Evolutionary conservation across 306 rosid genomes (phyloP).

Genomic region (Pyrus communis): DNA sequence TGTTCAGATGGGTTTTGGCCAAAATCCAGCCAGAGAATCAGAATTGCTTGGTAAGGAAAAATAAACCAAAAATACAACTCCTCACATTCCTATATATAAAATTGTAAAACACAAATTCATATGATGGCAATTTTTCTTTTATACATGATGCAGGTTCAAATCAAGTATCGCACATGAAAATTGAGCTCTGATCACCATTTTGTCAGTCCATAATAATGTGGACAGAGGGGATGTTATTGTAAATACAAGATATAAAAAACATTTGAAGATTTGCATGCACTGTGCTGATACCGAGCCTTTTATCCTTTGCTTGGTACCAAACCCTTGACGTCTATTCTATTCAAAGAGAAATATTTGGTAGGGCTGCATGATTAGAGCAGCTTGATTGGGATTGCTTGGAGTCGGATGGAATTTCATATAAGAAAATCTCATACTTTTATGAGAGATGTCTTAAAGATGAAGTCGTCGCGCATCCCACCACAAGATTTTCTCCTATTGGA

Average conservation of each 20-base stretch:
- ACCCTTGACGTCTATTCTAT: not conserved
- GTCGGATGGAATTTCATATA: too few relatives aligned
- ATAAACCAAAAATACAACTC: not conserved
- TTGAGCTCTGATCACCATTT: conserved; percentile 60
- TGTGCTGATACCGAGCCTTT: conserved; percentile 22
- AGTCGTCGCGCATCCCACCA: not conserved
- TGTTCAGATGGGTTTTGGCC: conserved; percentile 88
- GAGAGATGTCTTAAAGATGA: not conserved
- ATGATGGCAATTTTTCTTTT: not conserved
- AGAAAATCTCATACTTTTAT: not conserved
- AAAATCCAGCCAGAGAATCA: conserved; percentile 41
- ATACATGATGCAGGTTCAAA: conserved; percentile 50
- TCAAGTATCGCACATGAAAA: conserved; percentile 60
- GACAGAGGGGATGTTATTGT: conserved; percentile 38
- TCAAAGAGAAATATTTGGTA: not conserved
- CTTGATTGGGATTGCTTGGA: not conserved
- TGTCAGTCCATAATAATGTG: conserved; percentile 32
- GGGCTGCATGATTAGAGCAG: not conserved
- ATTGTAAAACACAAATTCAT: conserved; percentile 12
- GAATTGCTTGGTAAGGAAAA: conserved; percentile 45
- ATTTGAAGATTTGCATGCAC: conserved; percentile 33
- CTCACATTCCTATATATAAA: conserved; percentile 12
- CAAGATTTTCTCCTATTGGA: conserved; percentile 5
- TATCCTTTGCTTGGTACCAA: conserved; percentile 20
- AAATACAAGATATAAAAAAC: conserved; percentile 52